These are phyloP conservation scores for Eurotiales sp. DNA, from an alignment of 2,329 filamentous ascomycete species.

Conservation along the genomic window DNA sequence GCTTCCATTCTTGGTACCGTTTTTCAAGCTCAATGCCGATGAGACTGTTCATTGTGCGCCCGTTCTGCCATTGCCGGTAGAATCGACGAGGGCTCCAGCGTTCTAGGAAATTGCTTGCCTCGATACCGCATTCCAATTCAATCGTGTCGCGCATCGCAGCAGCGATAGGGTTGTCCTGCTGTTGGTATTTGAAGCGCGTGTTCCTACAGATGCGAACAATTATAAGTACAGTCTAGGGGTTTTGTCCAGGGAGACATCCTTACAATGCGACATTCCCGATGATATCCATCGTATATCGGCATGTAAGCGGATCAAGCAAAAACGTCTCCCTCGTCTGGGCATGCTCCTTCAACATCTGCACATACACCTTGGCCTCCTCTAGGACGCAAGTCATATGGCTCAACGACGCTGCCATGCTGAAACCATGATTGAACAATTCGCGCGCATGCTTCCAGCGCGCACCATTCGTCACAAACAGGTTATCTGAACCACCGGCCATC, in stretches of 20 bases:
- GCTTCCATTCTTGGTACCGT: slow-evolving; percentile 4
- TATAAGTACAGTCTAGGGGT: no score
- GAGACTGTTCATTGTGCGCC: background rate
- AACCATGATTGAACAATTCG: background rate
- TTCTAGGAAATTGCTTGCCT: background rate
- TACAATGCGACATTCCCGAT: background rate
- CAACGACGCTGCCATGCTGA: background rate
- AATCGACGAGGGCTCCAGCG: background rate
- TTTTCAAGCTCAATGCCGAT: slow-evolving; percentile 2
- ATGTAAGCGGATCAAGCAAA: background rate
- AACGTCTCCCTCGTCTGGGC: background rate
- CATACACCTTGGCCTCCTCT: background rate
- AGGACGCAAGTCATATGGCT: background rate
- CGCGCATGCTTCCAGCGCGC: background rate
- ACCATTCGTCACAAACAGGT: background rate
- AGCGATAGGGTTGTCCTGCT: background rate
- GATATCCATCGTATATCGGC: background rate
- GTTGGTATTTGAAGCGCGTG: background rate
- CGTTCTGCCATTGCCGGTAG: background rate
- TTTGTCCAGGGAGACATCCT: no score
- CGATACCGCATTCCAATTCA: background rate
- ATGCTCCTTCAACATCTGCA: background rate
- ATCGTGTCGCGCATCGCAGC: background rate
- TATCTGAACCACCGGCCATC: background rate
- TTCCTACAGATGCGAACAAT: no score